A percentile compares a stretch with the other conserved stretches of the same genome.
Evolutionary conservation across 2,329 filamentous ascomycete species (phyloP).

Genomic region (Ambrosiella beaveri): DNA sequence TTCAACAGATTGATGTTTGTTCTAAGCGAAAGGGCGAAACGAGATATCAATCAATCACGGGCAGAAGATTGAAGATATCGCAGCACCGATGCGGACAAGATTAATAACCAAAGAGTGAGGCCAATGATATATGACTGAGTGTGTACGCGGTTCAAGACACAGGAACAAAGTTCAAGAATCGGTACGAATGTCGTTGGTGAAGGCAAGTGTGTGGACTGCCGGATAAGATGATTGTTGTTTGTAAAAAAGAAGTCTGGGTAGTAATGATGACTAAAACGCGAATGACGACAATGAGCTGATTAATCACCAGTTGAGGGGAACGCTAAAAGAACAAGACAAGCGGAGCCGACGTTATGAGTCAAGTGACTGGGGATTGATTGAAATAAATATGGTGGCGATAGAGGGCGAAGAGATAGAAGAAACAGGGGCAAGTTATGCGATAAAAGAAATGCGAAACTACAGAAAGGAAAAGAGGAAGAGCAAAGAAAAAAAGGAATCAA

Average conservation of each 20-base stretch:
- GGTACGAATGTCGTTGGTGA: not conserved
- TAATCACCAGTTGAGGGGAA: constrained; percentile 12
- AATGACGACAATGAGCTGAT: not conserved
- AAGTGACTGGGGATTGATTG: not conserved
- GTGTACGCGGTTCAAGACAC: too few species aligned
- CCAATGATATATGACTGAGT: not conserved
- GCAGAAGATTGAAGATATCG: constrained; percentile 5
- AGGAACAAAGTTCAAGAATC: not conserved
- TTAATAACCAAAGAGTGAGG: not conserved
- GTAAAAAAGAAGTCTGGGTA: not conserved
- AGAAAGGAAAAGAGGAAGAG: too few species aligned
- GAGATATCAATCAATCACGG: constrained; percentile 5
- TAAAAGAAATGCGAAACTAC: too few species aligned
- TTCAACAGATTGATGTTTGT: not conserved
- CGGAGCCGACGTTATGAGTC: not conserved
- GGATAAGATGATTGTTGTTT: not conserved
- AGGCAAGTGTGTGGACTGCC: not conserved
- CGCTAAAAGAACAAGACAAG: constrained; percentile 10
- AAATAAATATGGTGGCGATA: not conserved
- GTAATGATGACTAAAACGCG: not conserved
- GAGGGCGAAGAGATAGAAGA: too few species aligned
- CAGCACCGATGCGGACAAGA: not conserved
- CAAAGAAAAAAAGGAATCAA: not conserved
- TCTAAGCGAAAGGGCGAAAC: not conserved
- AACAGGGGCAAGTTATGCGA: too few species aligned